Base-by-base conservation (phyloP, 1,284 basidiomycete genomes). In the Peniophora sp. region DNA sequence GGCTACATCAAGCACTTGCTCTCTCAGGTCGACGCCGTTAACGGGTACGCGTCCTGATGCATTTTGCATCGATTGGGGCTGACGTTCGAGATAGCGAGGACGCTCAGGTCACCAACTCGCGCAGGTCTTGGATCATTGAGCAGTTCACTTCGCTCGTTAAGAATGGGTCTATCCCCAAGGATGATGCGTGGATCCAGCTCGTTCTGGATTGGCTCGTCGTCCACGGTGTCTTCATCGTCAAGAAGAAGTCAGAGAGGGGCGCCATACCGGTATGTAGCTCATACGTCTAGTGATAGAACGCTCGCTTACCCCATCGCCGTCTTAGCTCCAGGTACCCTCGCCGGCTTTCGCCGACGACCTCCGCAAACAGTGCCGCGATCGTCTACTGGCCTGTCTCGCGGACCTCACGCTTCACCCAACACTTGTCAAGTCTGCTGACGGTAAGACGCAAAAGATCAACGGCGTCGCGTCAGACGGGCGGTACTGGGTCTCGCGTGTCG, bases 201-300 rank as follows among this genome's bases (percentile, higher is more conserved):
- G 71, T 94, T 47, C 73, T 98, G 38, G 82, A 93, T 56, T 96
- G 92, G 79, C 72, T 97, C 36, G 70, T 79, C 47, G 79, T 92
- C 3, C 79, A 96, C 60, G 94, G 93, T 0, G 79, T 95, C 54
- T 97, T 94, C 65, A 69, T 83, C 44, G 69, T 85, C 55, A 75
- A 79, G 58, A 92, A 90, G 69, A 83, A 81, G 61, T 80, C 83
- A 50, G 81, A 84, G 59, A 89, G 87, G 63, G 85, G 77, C 56
- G 52, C 69, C 1, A 73, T 84, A 55, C 77, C 78, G 59, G 90
- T 92, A 66, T 56, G 83, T 77, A 35, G 23, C 35, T 39, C 44
- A 20, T 52, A 1, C 2, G n/a, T n/a, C n/a, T n/a, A 22, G 39
- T 23, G 19, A 24, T 10, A 16, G 44, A 51, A 53, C 56, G 25